phyloP scores from a whole-genome alignment of 176 grass and related monocot genomes.

The Musa schizocarpa region DNA sequence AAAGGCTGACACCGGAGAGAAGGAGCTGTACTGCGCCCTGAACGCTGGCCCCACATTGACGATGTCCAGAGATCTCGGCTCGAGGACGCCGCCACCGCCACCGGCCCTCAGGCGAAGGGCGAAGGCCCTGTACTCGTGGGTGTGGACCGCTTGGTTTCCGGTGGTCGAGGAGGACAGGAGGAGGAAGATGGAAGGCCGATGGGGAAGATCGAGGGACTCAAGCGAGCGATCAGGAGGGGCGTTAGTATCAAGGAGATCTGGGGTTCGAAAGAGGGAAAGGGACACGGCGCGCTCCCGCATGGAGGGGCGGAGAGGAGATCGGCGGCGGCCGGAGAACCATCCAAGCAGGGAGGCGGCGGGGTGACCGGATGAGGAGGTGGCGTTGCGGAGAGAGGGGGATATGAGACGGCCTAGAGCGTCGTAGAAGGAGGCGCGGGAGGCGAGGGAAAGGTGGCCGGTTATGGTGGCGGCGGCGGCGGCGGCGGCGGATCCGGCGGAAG shows the following conservation, averaged over 20 bases:
- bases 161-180: conserved; percentile 32
- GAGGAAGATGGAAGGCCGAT: conserved; percentile 43
- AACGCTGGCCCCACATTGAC: conserved; percentile 31
- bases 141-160: conserved; percentile 27
- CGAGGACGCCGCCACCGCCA: neutral
- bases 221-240: conserved; percentile 16
- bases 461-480: conserved; percentile 28
- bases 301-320: conserved; percentile 36
- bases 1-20: conserved; percentile 30
- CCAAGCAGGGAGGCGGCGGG: conserved; percentile 21
- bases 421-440: conserved; percentile 30
- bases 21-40: conserved; percentile 43
- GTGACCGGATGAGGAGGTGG: neutral
- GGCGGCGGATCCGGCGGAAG: conserved; percentile 14
- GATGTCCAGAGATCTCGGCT: conserved; percentile 27
- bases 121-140: conserved; percentile 22
- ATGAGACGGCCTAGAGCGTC: conserved; percentile 32
- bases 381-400: neutral
- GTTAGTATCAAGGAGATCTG: conserved; percentile 19
- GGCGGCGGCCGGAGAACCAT: conserved; percentile 65
- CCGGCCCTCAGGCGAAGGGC: neutral
- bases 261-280: conserved; percentile 26
- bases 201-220: conserved; percentile 21
- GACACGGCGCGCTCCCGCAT: conserved; percentile 45
- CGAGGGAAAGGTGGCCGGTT: conserved; percentile 39